These are phyloP conservation scores for Cladophialophora chaetospira DNA, from an alignment of 2,329 filamentous ascomycete species.

Conservation along the genomic window DNA sequence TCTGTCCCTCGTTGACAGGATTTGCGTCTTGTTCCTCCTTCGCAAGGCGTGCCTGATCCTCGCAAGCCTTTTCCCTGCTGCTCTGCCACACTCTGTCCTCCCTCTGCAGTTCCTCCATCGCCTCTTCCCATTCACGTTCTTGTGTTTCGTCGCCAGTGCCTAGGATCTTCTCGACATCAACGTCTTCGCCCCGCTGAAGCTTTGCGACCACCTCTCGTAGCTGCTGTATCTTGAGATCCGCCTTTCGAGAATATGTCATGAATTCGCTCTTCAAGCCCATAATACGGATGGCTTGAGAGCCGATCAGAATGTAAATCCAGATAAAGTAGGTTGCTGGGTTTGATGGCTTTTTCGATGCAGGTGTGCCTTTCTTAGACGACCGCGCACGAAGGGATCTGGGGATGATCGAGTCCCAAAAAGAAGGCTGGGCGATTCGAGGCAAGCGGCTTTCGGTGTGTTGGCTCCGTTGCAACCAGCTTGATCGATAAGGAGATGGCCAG, in stretches of 20 bases:
- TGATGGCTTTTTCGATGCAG: slow-evolving; percentile 60
- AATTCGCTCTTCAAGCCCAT: slow-evolving; percentile 77
- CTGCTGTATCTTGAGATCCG: slow-evolving; percentile 75
- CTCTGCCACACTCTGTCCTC: slow-evolving; percentile 33
- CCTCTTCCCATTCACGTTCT: slow-evolving; percentile 85
- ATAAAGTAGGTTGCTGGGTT: slow-evolving; percentile 84
- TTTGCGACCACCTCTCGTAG: slow-evolving; percentile 65
- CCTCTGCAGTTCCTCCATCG: slow-evolving; percentile 29
- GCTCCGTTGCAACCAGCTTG: slow-evolving; percentile 5
- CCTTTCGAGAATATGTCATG: slow-evolving; percentile 69
- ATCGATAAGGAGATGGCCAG: background rate
- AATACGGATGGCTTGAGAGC: slow-evolving; percentile 93
- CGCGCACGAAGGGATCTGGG: slow-evolving; percentile 57
- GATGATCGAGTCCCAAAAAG: slow-evolving; percentile 70
- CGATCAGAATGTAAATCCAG: slow-evolving; percentile 80
- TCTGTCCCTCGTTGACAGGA: slow-evolving; percentile 21
- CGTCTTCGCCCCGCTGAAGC: slow-evolving; percentile 56
- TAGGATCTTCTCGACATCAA: slow-evolving; percentile 80
- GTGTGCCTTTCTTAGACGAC: slow-evolving; percentile 46
- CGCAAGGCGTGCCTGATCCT: slow-evolving; percentile 27
- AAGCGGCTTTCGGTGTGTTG: slow-evolving; percentile 25
- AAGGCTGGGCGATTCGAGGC: slow-evolving; percentile 52
- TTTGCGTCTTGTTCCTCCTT: slow-evolving; percentile 30
- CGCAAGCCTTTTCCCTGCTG: slow-evolving; percentile 24
- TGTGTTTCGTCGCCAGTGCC: slow-evolving; percentile 74